These are phyloP conservation scores for Iris macrosiphon DNA, from an alignment of 106 monocot genomes.

Conservation along the genomic window DNA sequence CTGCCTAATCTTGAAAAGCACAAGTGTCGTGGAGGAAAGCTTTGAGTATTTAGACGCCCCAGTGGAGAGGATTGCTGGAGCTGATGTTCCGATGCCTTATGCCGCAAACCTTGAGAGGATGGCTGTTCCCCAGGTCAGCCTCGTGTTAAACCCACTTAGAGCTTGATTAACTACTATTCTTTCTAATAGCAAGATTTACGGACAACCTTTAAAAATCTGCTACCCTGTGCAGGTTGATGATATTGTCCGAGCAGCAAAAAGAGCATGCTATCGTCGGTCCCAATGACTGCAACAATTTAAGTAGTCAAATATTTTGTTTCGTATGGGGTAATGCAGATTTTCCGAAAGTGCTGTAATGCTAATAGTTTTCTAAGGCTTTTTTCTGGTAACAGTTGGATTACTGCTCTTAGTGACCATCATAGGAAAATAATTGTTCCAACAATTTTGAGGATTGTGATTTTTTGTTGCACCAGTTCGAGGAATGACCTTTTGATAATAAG, in stretches of 20 bases:
- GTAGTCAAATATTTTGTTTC: too few relatives aligned
- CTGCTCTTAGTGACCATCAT: too few relatives aligned
- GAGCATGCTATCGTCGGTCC: slow-evolving; percentile 19
- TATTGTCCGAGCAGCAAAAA: slow-evolving; percentile 16
- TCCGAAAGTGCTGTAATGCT: too few relatives aligned
- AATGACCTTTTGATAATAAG: too few relatives aligned
- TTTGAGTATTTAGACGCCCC: slow-evolving; percentile 64
- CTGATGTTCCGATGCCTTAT: slow-evolving; percentile 69
- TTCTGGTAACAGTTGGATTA: too few relatives aligned
- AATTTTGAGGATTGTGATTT: too few relatives aligned
- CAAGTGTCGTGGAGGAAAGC: slow-evolving; percentile 52
- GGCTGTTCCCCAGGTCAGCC: slow-evolving; percentile 51
- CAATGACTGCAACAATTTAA: slow-evolving; percentile 6
- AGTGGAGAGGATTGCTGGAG: slow-evolving; percentile 58
- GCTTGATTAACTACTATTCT: neutral
- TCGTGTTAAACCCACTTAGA: neutral
- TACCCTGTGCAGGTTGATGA: slow-evolving; percentile 16
- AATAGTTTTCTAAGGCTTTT: too few relatives aligned
- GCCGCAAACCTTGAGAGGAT: slow-evolving; percentile 58
- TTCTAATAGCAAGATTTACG: neutral
- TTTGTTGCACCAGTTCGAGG: too few relatives aligned
- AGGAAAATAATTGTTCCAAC: too few relatives aligned
- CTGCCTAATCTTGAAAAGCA: slow-evolving; percentile 26
- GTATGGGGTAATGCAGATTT: too few relatives aligned
- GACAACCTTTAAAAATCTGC: neutral